A percentile compares a stretch with the other conserved stretches of the same genome.
phyloP scores from a whole-genome alignment of 2,329 filamentous ascomycete species.

The Trichoderma aggressivum region DNA sequence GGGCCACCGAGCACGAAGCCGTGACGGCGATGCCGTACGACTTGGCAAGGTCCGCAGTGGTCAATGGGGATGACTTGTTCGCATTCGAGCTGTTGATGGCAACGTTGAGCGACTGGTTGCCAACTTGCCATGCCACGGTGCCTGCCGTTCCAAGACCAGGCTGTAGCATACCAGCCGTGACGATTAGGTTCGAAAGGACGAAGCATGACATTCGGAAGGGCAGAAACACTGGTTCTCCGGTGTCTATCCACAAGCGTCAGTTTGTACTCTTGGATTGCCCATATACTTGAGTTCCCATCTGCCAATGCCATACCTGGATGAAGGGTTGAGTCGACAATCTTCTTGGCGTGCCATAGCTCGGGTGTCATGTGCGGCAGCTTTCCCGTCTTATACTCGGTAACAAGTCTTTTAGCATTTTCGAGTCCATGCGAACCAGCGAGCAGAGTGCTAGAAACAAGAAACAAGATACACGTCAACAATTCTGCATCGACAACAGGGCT shows the following conservation, averaged over 20 bases:
- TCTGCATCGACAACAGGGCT: background rate
- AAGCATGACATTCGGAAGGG: slow-evolving; percentile 98
- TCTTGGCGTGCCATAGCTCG: slow-evolving; percentile 93
- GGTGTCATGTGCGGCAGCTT: slow-evolving; percentile 77
- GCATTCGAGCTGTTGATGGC: slow-evolving; percentile 97
- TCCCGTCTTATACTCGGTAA: slow-evolving; percentile 84
- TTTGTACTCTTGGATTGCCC: background rate
- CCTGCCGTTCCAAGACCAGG: slow-evolving; percentile 78
- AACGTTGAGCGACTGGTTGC: slow-evolving; percentile 97
- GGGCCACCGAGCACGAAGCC: slow-evolving; percentile 88
- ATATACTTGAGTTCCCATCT: background rate
- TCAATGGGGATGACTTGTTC: slow-evolving; percentile 92
- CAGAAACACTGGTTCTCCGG: slow-evolving; percentile 83
- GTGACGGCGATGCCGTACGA: slow-evolving; percentile 91
- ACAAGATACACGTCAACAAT: background rate
- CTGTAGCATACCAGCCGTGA: slow-evolving; percentile 95
- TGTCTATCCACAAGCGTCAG: slow-evolving; percentile 58
- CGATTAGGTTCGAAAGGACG: slow-evolving; percentile 87
- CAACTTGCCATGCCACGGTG: slow-evolving; percentile 89
- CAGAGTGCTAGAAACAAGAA: slow-evolving; percentile 68
- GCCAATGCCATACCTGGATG: slow-evolving; percentile 69
- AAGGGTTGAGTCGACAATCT: slow-evolving; percentile 92
- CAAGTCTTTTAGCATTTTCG: slow-evolving; percentile 77
- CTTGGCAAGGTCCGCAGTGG: slow-evolving; percentile 74
- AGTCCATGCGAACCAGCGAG: slow-evolving; percentile 75